A percentile compares a stretch with the other conserved stretches of the same genome.
These are phyloP conservation scores for Collybiopsis confluens DNA, from an alignment of 768 basidiomycete species.

Conservation along the genomic window DNA sequence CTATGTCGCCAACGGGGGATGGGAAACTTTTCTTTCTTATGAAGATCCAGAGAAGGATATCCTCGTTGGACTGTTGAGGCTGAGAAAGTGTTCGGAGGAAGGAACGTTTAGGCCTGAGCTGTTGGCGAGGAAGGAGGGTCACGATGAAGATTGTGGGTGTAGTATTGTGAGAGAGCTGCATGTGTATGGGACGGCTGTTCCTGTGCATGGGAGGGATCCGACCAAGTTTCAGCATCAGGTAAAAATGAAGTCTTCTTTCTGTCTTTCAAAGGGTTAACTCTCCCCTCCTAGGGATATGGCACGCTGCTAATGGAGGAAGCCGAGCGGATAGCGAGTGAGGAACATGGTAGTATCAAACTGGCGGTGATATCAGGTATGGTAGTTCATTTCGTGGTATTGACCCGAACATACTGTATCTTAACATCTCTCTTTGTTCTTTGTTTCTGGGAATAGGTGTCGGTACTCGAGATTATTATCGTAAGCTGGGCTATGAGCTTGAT, in stretches of 20 bases:
- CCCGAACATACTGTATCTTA: no score
- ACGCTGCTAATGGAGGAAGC: slow-evolving; percentile 99
- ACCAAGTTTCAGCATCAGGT: slow-evolving; percentile 98
- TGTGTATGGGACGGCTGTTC: slow-evolving; percentile 97
- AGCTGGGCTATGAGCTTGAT: slow-evolving; percentile 90
- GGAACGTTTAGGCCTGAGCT: slow-evolving; percentile 96
- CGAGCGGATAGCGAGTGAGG: slow-evolving; percentile 94
- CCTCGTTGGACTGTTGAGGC: slow-evolving; percentile 84
- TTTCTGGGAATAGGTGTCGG: slow-evolving; percentile 75
- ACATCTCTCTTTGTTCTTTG: background rate
- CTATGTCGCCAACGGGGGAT: slow-evolving; percentile 95
- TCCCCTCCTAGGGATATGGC: slow-evolving; percentile 74
- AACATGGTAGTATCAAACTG: slow-evolving; percentile 92
- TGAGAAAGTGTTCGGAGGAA: slow-evolving; percentile 95
- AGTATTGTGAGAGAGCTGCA: slow-evolving; percentile 95
- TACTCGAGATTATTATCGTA: slow-evolving; percentile 94
- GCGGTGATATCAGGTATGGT: slow-evolving; percentile 99
- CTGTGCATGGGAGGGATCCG: slow-evolving; percentile 94
- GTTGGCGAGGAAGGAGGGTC: slow-evolving; percentile 51
- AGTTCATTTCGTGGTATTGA: no score
- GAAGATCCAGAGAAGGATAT: slow-evolving; percentile 98
- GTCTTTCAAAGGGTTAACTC: no score
- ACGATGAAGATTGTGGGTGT: slow-evolving; percentile 75
- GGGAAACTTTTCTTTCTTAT: slow-evolving; percentile 99
- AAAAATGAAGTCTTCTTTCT: slow-evolving; percentile 13